phyloP scores from a whole-genome alignment of 139 green algal genomes.

The Microglena sp. region DNA sequence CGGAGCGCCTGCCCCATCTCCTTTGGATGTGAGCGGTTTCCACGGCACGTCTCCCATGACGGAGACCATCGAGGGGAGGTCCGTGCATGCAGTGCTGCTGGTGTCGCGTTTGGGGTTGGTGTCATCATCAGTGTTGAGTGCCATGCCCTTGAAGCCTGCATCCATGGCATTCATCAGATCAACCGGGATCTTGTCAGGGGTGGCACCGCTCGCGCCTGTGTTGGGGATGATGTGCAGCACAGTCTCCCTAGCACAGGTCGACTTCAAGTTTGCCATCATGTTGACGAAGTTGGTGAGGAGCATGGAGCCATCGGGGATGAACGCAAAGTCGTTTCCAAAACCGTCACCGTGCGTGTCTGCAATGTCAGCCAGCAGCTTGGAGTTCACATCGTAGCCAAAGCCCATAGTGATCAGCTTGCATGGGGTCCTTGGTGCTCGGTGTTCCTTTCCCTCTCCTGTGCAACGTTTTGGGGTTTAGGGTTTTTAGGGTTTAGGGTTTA shows the following conservation, averaged over 20 bases:
- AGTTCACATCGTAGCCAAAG: slow-evolving; percentile 12
- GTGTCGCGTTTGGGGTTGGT: neutral
- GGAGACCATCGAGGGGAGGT: neutral
- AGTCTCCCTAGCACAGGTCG: neutral
- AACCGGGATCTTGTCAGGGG: neutral
- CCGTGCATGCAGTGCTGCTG: neutral
- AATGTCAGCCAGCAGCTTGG: slow-evolving; percentile 7
- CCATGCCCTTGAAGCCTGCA: neutral
- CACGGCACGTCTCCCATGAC: neutral
- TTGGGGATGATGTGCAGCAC: slow-evolving; percentile 2
- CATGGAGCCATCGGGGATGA: slow-evolving; percentile 13
- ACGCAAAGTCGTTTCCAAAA: neutral
- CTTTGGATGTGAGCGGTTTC: neutral
- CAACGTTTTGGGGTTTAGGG: neutral
- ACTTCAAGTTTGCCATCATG: slow-evolving; percentile 7
- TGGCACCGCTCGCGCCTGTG: neutral
- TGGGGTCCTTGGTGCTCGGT: too few species aligned
- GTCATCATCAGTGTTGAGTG: neutral
- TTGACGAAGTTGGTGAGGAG: slow-evolving; percentile 11
- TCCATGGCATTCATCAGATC: neutral
- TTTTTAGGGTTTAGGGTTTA: too few species aligned
- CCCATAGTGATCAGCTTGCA: slow-evolving; percentile 13
- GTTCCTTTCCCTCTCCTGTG: too few species aligned
- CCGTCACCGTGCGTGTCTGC: neutral
- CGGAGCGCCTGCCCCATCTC: neutral